Evolutionary conservation across 805 yeast genomes (phyloP).

Genomic region (Wickerhamiella parazyma): DNA sequence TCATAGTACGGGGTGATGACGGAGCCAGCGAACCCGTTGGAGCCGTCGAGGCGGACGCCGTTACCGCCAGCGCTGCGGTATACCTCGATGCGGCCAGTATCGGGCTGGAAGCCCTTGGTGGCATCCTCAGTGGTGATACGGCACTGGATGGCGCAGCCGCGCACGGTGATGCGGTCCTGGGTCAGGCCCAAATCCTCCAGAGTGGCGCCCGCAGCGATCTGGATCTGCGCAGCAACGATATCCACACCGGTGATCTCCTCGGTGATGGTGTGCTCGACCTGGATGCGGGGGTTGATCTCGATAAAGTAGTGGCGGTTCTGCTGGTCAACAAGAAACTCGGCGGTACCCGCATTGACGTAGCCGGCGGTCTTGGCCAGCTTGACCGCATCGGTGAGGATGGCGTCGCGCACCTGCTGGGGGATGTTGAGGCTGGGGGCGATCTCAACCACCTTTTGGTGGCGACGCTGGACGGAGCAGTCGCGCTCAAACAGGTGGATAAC

Average conservation of each 20-base stretch:
- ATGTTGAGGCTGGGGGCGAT: constrained; percentile 94
- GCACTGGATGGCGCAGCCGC: constrained; percentile 98
- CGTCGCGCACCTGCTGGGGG: constrained; percentile 72
- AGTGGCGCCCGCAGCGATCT: constrained; percentile 96
- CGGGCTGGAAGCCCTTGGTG: constrained; percentile 91
- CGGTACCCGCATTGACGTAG: constrained; percentile 96
- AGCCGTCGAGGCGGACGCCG: constrained; percentile 98
- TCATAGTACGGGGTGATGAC: constrained; percentile 95
- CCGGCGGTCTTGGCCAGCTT: constrained; percentile 76
- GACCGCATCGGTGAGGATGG: constrained; percentile 89
- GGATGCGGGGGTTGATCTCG: constrained; percentile 95
- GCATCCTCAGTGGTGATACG: constrained; percentile 99
- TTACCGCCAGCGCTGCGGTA: constrained; percentile 98
- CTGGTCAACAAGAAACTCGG: constrained; percentile 87
- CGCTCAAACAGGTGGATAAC: constrained; percentile 93
- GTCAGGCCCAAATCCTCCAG: constrained; percentile 79
- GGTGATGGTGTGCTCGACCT: constrained; percentile 97
- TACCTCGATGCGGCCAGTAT: constrained; percentile 95
- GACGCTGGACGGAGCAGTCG: constrained; percentile 98
- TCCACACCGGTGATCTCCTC: constrained; percentile 98
- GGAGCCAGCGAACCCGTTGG: constrained; percentile 95
- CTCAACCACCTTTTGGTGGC: constrained; percentile 98
- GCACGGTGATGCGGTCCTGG: constrained; percentile 87
- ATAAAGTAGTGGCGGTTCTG: constrained; percentile 94
- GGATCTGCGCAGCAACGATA: constrained; percentile 95